phyloP scores from a whole-genome alignment of 2,329 filamentous ascomycete genomes.

The Phyllosticta citriasiana region DNA sequence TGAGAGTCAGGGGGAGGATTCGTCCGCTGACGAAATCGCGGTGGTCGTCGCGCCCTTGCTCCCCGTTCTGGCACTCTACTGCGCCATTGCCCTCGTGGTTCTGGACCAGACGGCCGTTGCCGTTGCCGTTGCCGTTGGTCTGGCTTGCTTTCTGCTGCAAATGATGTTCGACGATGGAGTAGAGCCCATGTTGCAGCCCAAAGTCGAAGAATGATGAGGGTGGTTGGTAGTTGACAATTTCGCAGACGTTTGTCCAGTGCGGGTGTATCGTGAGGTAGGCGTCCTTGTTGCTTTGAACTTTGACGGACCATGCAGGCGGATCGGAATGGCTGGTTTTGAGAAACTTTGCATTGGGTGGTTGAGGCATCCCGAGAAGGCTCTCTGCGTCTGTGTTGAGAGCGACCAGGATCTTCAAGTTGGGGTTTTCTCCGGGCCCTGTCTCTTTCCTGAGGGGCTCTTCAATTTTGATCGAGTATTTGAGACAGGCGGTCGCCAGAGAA shows the following conservation, averaged over 20 bases:
- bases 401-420: not conserved
- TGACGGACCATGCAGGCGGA: not conserved
- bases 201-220: slow-evolving; percentile 6
- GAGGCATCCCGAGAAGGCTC: not conserved
- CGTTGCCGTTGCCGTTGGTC: not conserved
- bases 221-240: not conserved
- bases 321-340: not conserved
- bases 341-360: not conserved
- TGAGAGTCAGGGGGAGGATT: not conserved
- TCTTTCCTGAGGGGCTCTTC: not conserved
- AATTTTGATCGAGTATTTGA: not conserved
- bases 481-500: not conserved
- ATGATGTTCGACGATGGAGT: slow-evolving; percentile 1
- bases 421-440: not conserved
- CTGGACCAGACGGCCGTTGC: too few species aligned
- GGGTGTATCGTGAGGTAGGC: not conserved
- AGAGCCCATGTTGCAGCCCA: not conserved
- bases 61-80: not conserved
- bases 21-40: not conserved
- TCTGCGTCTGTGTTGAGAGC: not conserved
- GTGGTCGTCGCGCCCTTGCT: not conserved
- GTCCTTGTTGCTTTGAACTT: not conserved
- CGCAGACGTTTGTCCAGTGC: slow-evolving; percentile 4
- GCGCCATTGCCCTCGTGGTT: too few species aligned
- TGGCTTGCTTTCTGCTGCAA: not conserved